phyloP scores from a whole-genome alignment of 768 basidiomycete genomes.

The Tremella mesenterica region DNA sequence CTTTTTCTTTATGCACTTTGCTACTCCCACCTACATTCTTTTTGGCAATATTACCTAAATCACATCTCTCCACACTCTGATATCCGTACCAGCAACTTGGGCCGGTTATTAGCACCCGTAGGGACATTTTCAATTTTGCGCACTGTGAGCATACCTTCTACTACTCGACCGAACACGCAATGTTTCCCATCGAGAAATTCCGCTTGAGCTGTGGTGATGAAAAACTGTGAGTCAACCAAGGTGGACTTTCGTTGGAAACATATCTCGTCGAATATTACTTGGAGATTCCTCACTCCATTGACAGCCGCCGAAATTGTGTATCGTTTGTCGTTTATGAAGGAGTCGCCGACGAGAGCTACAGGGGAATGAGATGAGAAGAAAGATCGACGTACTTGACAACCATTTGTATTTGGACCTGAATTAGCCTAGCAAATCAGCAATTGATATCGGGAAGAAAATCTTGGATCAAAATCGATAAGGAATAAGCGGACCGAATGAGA shows the following conservation, averaged over 20 bases:
- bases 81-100: conserved; percentile 31
- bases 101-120: conserved; percentile 49
- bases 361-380: background rate
- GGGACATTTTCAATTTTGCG: conserved; percentile 94
- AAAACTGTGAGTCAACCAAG: conserved; percentile 58
- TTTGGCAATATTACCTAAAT: background rate
- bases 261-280: background rate
- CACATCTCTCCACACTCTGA: conserved; percentile 44
- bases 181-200: conserved; percentile 75
- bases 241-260: background rate
- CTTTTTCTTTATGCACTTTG: too few relatives aligned
- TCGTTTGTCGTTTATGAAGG: too few relatives aligned
- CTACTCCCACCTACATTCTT: too few relatives aligned
- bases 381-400: conserved; percentile 54
- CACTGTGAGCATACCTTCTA: conserved; percentile 81
- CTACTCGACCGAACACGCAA: conserved; percentile 43
- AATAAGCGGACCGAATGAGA: background rate
- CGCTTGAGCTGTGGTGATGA: conserved; percentile 89
- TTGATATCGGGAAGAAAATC: conserved; percentile 3
- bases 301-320: too few relatives aligned
- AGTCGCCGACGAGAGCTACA: too few relatives aligned
- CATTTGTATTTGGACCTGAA: conserved; percentile 88
- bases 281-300: too few relatives aligned
- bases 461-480: conserved; percentile 8
- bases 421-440: conserved; percentile 58